A percentile compares a stretch with the other conserved stretches of the same genome.
Conservation (phyloP, 2,329 filamentous ascomycete species). For the Emergomyces pasteurianus region DNA sequence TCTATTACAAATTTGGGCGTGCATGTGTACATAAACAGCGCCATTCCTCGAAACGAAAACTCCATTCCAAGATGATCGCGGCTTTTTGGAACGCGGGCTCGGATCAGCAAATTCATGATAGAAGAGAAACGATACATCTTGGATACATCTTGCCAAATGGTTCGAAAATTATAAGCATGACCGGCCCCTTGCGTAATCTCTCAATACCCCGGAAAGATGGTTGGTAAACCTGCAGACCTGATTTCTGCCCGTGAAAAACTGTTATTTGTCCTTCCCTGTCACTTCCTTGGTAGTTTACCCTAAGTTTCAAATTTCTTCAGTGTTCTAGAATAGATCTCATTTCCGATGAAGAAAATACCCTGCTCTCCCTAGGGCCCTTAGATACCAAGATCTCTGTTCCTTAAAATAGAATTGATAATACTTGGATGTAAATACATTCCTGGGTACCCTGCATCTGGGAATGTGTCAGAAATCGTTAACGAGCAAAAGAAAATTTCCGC, state of each 20-base stretch:
- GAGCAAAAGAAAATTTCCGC: background rate
- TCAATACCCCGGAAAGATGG: background rate
- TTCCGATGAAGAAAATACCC: background rate
- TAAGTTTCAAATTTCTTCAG: background rate
- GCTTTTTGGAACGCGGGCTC: background rate
- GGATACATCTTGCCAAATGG: background rate
- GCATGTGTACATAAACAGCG: background rate
- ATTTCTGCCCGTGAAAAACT: background rate
- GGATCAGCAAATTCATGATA: background rate
- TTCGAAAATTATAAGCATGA: background rate
- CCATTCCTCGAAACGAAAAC: background rate
- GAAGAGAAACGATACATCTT: background rate
- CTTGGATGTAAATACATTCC: too few relatives aligned
- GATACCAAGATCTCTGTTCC: background rate
- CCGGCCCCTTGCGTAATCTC: background rate
- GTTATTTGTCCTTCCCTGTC: background rate
- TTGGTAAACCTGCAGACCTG: background rate
- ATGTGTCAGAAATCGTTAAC: background rate
- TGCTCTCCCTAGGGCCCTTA: background rate
- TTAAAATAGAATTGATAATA: slow-evolving; percentile 2
- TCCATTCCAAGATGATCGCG: background rate
- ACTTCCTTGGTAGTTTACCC: background rate
- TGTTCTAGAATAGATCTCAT: background rate
- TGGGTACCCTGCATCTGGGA: too few relatives aligned
- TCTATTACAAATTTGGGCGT: background rate